These are phyloP conservation scores for Nicotiana paniculata DNA, from an alignment of 257 asterid genomes.

Conservation along the genomic window DNA sequence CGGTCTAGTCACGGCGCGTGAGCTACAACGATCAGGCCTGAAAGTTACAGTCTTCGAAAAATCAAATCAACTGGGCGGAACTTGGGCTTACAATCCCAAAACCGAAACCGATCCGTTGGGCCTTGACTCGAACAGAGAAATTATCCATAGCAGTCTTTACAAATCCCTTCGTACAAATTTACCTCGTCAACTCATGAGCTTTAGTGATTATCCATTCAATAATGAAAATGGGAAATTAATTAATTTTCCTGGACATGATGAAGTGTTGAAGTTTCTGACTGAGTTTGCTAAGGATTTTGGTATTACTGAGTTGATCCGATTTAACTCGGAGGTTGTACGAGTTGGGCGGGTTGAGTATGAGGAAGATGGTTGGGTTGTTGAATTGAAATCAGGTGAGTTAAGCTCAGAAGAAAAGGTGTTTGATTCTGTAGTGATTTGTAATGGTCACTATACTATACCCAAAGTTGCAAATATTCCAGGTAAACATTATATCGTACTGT, in stretches of 20 bases:
- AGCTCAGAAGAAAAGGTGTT: constrained; percentile 23
- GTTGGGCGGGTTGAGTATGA: constrained; percentile 24
- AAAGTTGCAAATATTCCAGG: constrained; percentile 22
- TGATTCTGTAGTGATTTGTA: constrained; percentile 29
- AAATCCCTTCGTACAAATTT: constrained; percentile 11
- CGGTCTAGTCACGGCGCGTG: constrained; percentile 38
- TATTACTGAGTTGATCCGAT: constrained; percentile 34
- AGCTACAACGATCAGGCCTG: constrained; percentile 31
- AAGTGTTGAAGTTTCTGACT: constrained; percentile 42
- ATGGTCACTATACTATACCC: constrained; percentile 27
- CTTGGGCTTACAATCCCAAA: constrained; percentile 43
- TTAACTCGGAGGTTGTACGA: constrained; percentile 36
- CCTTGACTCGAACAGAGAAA: constrained; percentile 29
- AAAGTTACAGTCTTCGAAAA: constrained; percentile 34
- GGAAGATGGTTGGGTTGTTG: constrained; percentile 36
- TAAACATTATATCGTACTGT: neutral
- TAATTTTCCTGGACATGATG: constrained; percentile 40
- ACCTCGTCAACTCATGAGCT: constrained; percentile 8
- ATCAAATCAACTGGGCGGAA: constrained; percentile 41
- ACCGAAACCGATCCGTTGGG: constrained; percentile 46
- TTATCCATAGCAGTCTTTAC: constrained; percentile 5
- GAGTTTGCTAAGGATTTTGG: constrained; percentile 36
- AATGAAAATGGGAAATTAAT: neutral
- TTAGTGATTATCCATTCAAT: constrained; percentile 4
- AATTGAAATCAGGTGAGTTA: constrained; percentile 15